phyloP scores from a whole-genome alignment of 75 land plant genomes.

The Cryptomeria japonica region DNA sequence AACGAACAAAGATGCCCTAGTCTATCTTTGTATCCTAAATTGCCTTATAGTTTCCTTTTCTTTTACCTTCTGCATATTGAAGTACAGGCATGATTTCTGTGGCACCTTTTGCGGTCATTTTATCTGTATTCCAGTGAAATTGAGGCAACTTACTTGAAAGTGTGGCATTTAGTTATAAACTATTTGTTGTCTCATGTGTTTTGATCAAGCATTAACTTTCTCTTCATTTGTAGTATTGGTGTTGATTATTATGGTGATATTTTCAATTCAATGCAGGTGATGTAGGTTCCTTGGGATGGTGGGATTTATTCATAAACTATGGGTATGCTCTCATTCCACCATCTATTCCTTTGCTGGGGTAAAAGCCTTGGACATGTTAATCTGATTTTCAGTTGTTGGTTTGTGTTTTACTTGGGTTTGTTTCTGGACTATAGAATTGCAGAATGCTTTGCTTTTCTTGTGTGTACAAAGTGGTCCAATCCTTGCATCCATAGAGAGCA shows the following conservation, averaged over 20 bases:
- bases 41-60: neutral
- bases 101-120: neutral
- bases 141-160: slow-evolving; percentile 69
- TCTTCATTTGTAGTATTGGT: neutral
- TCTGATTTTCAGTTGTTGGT: neutral
- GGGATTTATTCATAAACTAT: slow-evolving; percentile 94
- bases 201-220: neutral
- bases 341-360: neutral
- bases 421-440: slow-evolving; percentile 65
- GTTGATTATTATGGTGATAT: neutral
- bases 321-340: slow-evolving; percentile 45
- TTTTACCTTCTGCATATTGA: neutral
- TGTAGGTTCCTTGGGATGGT: slow-evolving; percentile 91
- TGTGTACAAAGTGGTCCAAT: slow-evolving; percentile 97
- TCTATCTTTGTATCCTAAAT: neutral
- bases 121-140: slow-evolving; percentile 42
- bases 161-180: slow-evolving; percentile 79
- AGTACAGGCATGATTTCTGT: neutral
- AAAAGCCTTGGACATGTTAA: neutral
- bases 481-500: slow-evolving; percentile 70
- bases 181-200: neutral
- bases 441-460: slow-evolving; percentile 92
- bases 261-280: slow-evolving; percentile 59
- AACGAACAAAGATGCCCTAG: neutral
- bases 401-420: neutral